Base-by-base conservation (phyloP, 768 basidiomycete genomes). In the Amanita brunnescens region DNA sequence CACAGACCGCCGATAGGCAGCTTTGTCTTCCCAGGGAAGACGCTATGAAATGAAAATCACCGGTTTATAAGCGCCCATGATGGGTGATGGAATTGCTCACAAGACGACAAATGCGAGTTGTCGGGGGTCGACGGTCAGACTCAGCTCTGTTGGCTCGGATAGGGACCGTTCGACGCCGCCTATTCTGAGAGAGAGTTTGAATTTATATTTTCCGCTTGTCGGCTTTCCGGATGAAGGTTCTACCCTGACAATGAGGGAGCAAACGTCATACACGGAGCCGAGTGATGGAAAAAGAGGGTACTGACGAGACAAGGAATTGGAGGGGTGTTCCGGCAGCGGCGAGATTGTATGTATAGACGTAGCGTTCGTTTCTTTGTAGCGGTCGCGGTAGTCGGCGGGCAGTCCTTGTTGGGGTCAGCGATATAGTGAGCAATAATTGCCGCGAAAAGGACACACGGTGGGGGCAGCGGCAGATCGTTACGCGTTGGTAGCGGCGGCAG, bases 81-180 rank as follows among this genome's bases (percentile, higher is more conserved):
- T 3, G 24, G 26, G n/a, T 44, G 24, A 30, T 30, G 42, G 29
- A 29, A 18, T 29, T 23, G 13, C 43, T 43, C 20, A 85, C 83
- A 85, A 85, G 16, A 84, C 78, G 23, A 73, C 69, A 57, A 85
- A 85, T 30, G 80, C 71, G 9, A 85, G 68, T 33, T 55, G 63
- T 34, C 76, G 68, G 3, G 82, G 82, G 55, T 84, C 77, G 23
- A 82, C 65, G 20, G 61, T 62, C 20, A 85, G 65, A 34, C 61
- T 71, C 53, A 80, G 64, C 26, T 67, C 64, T 13, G 73, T 57
- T 1, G 81, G 74, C 30, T 75, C 71, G 45, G 75, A 69, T 14
- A 85, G 46, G 10, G 71, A 66, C 10, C 82, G 71, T 64, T 83
- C 80, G 41, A 83, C 69, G 6, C 74, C 70, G 55, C 80, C 76